phyloP scores from a whole-genome alignment of 2,329 filamentous ascomycete genomes.

The Teratosphaeria nubilosa region DNA sequence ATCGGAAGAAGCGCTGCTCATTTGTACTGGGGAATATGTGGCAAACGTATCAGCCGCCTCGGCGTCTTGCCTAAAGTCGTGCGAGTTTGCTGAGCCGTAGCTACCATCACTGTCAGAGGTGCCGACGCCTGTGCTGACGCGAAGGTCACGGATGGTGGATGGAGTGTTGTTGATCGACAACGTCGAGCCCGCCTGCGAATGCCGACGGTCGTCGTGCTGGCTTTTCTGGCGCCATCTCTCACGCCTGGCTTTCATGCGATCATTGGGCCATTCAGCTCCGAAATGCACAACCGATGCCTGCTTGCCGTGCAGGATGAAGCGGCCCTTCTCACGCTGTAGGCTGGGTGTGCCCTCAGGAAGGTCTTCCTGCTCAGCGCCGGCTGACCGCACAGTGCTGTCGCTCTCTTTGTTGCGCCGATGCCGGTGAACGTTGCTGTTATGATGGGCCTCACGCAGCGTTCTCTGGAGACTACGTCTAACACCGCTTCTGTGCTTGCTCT shows the following conservation, averaged over 20 bases:
- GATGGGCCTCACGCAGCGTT: constrained; percentile 69
- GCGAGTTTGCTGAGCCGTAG: constrained; percentile 10
- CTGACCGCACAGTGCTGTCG: constrained; percentile 42
- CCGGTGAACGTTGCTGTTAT: constrained; percentile 44
- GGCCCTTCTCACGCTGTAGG: constrained; percentile 68
- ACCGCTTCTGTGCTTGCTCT: constrained; percentile 34
- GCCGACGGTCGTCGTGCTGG: not conserved
- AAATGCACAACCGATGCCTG: constrained; percentile 98
- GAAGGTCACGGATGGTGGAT: not conserved
- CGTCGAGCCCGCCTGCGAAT: not conserved
- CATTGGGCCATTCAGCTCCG: constrained; percentile 73
- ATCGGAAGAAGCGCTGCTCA: not conserved
- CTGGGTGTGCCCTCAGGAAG: constrained; percentile 46
- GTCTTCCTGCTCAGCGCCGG: constrained; percentile 34
- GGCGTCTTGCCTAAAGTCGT: constrained; percentile 17
- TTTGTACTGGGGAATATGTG: not conserved
- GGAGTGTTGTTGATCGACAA: not conserved
- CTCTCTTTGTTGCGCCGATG: constrained; percentile 70
- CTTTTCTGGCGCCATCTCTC: constrained; percentile 16
- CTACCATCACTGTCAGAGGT: constrained; percentile 3
- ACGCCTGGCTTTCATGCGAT: constrained; percentile 23
- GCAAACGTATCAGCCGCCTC: constrained; percentile 16
- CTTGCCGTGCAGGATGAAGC: constrained; percentile 94
- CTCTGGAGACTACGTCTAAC: constrained; percentile 80
- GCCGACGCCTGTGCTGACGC: not conserved